These are phyloP conservation scores for Rhytidiadelphus loreus DNA, from an alignment of 225 moss, liverwort and hornwort species.

Conservation along the genomic window DNA sequence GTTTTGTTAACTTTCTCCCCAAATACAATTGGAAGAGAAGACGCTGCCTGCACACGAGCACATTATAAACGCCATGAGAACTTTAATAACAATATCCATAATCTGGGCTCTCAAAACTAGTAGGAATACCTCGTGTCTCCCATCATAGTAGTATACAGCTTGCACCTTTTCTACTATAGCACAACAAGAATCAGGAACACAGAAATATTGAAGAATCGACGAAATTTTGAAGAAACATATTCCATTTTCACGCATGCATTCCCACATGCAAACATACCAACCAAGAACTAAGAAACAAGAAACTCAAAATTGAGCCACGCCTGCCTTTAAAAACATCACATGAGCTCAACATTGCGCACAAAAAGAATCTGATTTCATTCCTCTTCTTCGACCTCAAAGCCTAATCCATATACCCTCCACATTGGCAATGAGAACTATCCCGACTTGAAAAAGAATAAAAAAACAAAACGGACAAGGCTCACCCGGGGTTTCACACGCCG, in stretches of 20 bases:
- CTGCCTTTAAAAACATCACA: neutral
- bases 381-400: neutral
- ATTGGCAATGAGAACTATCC: neutral
- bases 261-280: neutral
- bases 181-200: neutral
- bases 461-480: neutral
- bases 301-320: neutral
- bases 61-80: neutral
- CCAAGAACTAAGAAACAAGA: neutral
- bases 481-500: slow-evolving; percentile 38
- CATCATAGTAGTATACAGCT: neutral
- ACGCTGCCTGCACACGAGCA: slow-evolving; percentile 47
- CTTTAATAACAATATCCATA: neutral
- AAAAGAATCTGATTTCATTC: neutral
- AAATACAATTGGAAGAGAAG: slow-evolving; percentile 65
- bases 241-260: neutral
- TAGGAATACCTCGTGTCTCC: neutral
- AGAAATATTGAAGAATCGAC: neutral
- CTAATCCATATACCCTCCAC: neutral
- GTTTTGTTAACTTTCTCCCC: slow-evolving; percentile 71
- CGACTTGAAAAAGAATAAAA: neutral
- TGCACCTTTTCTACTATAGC: neutral
- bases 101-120: neutral
- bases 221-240: neutral
- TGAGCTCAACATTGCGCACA: neutral